These are phyloP conservation scores for Cyclostephanos tholiformis DNA, from an alignment of 108 stramenopile species.

Conservation along the genomic window DNA sequence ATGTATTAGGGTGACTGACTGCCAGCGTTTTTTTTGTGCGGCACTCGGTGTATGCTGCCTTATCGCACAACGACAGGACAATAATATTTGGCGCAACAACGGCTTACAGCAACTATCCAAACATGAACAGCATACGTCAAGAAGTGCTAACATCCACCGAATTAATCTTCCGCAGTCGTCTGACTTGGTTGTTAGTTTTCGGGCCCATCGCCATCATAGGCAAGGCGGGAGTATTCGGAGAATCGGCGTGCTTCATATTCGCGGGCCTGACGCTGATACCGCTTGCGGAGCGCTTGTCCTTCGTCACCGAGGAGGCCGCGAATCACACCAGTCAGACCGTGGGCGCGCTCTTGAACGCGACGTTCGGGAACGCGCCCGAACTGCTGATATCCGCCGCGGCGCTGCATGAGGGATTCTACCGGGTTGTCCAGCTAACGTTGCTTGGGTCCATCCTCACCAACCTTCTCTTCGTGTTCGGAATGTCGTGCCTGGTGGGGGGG, in stretches of 20 bases:
- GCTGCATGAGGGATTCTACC: slow-evolving; percentile 79
- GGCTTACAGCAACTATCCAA: background rate
- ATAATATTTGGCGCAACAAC: background rate
- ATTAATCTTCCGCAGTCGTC: slow-evolving; percentile 45
- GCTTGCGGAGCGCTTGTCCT: slow-evolving; percentile 84
- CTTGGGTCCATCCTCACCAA: slow-evolving; percentile 90
- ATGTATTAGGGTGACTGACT: no score
- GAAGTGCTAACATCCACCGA: slow-evolving; percentile 45
- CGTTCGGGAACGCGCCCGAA: slow-evolving; percentile 95
- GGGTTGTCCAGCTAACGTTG: slow-evolving; percentile 90
- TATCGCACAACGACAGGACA: background rate
- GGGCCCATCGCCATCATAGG: slow-evolving; percentile 90
- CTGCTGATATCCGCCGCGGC: slow-evolving; percentile 88
- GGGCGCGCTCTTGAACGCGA: slow-evolving; percentile 92
- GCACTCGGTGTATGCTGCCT: background rate
- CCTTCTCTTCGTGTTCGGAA: slow-evolving; percentile 87
- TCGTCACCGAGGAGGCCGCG: slow-evolving; percentile 93
- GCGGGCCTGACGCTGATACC: slow-evolving; percentile 85
- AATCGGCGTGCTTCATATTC: slow-evolving; percentile 78
- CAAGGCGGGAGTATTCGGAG: slow-evolving; percentile 78
- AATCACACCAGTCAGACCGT: slow-evolving; percentile 91
- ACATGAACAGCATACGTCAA: slow-evolving; percentile 20
- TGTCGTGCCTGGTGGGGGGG: slow-evolving; percentile 86
- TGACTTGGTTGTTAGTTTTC: slow-evolving; percentile 84
- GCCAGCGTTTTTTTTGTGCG: no score